Conservation (phyloP, 2,329 filamentous ascomycete species). For the Epicoccum sorghinum region DNA sequence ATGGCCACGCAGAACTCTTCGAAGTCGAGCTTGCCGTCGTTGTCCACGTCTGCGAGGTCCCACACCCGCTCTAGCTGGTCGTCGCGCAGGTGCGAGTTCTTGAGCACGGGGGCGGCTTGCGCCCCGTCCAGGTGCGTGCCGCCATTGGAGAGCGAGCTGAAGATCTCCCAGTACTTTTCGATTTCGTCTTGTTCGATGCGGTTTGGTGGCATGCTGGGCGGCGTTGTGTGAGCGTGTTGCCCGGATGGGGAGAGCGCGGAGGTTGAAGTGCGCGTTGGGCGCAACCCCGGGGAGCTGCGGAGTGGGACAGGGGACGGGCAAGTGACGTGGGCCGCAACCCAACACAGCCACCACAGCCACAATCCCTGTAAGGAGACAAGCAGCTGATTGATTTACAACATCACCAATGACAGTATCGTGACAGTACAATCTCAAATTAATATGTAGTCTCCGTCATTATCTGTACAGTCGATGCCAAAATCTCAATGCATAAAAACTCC, state of each 20-base stretch:
- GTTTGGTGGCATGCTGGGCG: slow-evolving; percentile 50
- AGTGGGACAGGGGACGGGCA: slow-evolving; percentile 9
- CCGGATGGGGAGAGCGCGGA: neutral
- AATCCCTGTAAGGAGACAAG: too few species aligned
- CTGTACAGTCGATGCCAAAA: slow-evolving; percentile 5
- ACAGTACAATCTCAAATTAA: slow-evolving; percentile 9
- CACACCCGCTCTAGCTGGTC: slow-evolving; percentile 95
- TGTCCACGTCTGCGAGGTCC: slow-evolving; percentile 97
- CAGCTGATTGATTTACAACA: too few species aligned
- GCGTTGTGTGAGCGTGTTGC: neutral
- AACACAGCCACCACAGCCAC: neutral
- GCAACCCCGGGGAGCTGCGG: slow-evolving; percentile 5
- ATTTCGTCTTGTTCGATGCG: slow-evolving; percentile 75
- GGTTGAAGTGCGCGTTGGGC: neutral
- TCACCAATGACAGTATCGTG: neutral
- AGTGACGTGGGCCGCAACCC: neutral
- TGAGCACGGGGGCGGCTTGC: slow-evolving; percentile 73
- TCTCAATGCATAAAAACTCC: slow-evolving; percentile 6
- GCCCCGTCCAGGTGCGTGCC: slow-evolving; percentile 69
- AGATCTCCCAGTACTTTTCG: slow-evolving; percentile 82
- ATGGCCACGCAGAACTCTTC: slow-evolving; percentile 99
- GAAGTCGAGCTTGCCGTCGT: slow-evolving; percentile 96
- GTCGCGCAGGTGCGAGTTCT: slow-evolving; percentile 74
- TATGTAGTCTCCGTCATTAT: slow-evolving; percentile 7
- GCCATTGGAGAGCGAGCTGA: slow-evolving; percentile 70